Percentiles rank a stretch among this genome's conserved stretches.
phyloP scores from a whole-genome alignment of 306 rosid species.

The Vicia faba region DNA sequence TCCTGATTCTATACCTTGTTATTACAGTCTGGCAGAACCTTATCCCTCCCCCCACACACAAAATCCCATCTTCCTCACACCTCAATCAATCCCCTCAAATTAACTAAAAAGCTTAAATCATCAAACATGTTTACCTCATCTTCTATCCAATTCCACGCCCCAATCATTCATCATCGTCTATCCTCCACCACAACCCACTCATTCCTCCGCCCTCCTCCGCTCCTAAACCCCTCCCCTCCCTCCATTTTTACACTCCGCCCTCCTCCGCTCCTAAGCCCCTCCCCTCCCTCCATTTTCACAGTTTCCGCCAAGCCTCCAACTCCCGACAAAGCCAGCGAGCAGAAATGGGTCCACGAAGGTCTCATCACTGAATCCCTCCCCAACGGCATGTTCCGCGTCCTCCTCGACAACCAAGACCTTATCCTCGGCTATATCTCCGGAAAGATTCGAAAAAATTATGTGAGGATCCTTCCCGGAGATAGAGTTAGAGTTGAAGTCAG shows the following conservation, averaged over 20 bases:
- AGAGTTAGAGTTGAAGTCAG: conserved; percentile 55
- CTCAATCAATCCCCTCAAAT: background rate
- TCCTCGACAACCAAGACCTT: conserved; percentile 53
- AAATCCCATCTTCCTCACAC: background rate
- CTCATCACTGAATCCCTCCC: conserved; percentile 56
- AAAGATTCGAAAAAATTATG: conserved; percentile 50
- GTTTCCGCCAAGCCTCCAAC: conserved; percentile 40
- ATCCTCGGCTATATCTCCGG: conserved; percentile 60
- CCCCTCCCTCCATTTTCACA: background rate
- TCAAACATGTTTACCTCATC: conserved; percentile 37
- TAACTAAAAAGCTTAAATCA: background rate
- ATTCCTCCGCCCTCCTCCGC: background rate
- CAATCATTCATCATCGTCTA: conserved; percentile 29
- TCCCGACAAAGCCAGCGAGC: conserved; percentile 49
- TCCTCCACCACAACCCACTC: background rate
- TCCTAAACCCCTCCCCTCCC: background rate
- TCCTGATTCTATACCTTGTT: no score
- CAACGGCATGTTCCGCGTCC: conserved; percentile 59
- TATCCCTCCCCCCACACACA: background rate
- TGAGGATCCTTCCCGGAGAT: conserved; percentile 54
- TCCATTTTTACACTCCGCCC: conserved; percentile 36
- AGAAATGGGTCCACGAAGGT: conserved; percentile 54
- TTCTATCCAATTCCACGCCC: conserved; percentile 23
- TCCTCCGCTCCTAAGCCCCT: conserved; percentile 12
- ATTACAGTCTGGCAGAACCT: background rate